A percentile compares a stretch with the other conserved stretches of the same genome.
phyloP scores from a whole-genome alignment of 2,329 filamentous ascomycete genomes.

The Alternaria longipes region DNA sequence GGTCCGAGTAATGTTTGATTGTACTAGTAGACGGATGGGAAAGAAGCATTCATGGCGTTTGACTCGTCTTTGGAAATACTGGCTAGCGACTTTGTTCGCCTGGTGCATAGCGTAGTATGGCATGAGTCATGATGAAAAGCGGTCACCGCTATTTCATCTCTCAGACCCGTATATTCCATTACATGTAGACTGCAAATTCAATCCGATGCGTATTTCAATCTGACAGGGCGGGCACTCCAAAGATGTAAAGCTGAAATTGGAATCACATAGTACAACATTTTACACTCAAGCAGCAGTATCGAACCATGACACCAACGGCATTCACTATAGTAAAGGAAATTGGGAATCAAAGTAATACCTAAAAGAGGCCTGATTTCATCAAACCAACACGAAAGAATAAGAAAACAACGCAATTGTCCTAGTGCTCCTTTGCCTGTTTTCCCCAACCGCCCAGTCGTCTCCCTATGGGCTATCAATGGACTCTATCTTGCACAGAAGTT shows the following conservation, averaged over 20 bases:
- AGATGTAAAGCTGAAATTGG: not conserved
- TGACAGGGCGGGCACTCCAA: not conserved
- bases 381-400: conserved; percentile 1
- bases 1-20: conserved; percentile 48
- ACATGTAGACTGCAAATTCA: not conserved
- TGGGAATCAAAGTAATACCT: conserved; percentile 7
- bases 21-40: not conserved
- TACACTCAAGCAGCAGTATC: not conserved
- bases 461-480: not conserved
- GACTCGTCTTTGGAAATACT: conserved; percentile 1
- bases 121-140: not conserved
- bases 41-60: conserved; percentile 11
- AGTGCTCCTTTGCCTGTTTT: not conserved
- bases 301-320: not conserved
- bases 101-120: not conserved
- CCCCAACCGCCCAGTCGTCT: not conserved
- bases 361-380: not conserved
- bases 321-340: not conserved
- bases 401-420: conserved; percentile 1
- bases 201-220: not conserved
- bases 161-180: not conserved
- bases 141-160: not conserved
- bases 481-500: not conserved
- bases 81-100: conserved; percentile 4
- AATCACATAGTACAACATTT: not conserved